Evolutionary conservation across 345 rosid species (phyloP).

Genomic region (Aurinia saxatilis): DNA sequence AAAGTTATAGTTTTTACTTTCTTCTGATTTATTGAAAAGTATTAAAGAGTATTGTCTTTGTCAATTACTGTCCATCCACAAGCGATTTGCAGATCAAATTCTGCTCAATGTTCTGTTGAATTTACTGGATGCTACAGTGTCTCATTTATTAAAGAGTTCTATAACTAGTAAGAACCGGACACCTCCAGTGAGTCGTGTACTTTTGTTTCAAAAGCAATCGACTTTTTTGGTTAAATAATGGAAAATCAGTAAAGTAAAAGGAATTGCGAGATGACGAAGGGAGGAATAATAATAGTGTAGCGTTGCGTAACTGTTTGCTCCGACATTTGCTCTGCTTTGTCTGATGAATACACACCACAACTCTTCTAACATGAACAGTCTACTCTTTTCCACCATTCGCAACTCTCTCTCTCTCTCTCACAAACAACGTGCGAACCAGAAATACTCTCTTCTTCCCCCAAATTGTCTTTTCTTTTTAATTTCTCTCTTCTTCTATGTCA

Average conservation of each 20-base stretch:
- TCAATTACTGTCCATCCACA: neutral
- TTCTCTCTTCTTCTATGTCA: neutral
- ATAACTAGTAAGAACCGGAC: neutral
- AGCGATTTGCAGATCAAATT: neutral
- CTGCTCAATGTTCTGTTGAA: neutral
- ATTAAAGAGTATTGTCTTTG: neutral
- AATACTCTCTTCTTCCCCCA: slow-evolving; percentile 3
- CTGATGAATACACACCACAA: slow-evolving; percentile 32
- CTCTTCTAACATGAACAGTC: slow-evolving; percentile 28
- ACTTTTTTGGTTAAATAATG: neutral
- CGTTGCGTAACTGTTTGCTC: slow-evolving; percentile 11
- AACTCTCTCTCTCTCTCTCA: neutral
- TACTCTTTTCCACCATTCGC: slow-evolving; percentile 28
- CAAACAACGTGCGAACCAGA: slow-evolving; percentile 31
- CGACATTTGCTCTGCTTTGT: slow-evolving; percentile 29
- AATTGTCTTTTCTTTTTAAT: slow-evolving; percentile 7
- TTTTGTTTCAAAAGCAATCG: neutral
- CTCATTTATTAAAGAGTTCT: neutral
- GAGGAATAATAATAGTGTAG: slow-evolving; percentile 22
- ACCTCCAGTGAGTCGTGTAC: neutral
- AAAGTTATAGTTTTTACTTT: neutral
- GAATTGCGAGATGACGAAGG: neutral
- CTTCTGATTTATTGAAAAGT: neutral
- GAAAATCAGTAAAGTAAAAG: neutral
- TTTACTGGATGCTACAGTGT: neutral